Conservation (phyloP, 2,329 filamentous ascomycete genomes). For the Chaetoscypha palmicola region DNA sequence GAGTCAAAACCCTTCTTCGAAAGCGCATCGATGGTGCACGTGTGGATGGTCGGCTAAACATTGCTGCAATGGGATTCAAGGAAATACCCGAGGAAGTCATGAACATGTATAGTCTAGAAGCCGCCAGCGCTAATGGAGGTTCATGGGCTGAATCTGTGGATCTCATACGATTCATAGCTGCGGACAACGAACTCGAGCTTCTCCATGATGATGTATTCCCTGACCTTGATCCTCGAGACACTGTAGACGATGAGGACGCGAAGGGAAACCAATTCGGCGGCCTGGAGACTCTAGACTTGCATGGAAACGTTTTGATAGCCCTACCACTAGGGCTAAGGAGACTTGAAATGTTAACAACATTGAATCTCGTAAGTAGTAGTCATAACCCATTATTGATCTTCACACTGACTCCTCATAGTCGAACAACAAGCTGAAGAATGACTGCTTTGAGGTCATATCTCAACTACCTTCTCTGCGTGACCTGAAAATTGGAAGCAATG, state of each 20-base stretch:
- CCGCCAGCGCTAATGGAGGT: slow-evolving; percentile 52
- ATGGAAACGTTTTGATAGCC: slow-evolving; percentile 69
- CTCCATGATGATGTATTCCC: slow-evolving; percentile 74
- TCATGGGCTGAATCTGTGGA: slow-evolving; percentile 92
- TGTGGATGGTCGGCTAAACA: slow-evolving; percentile 75
- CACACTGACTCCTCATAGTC: slow-evolving; percentile 44
- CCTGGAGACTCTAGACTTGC: slow-evolving; percentile 74
- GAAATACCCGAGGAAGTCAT: slow-evolving; percentile 76
- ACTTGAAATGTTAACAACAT: slow-evolving; percentile 64
- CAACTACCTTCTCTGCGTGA: slow-evolving; percentile 69
- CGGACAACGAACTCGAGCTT: slow-evolving; percentile 78
- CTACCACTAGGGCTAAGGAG: slow-evolving; percentile 71
- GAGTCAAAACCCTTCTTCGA: slow-evolving; percentile 59
- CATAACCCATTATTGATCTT: background rate
- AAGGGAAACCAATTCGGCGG: slow-evolving; percentile 73
- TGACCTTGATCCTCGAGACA: slow-evolving; percentile 52
- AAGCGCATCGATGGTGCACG: slow-evolving; percentile 68
- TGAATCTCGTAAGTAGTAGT: slow-evolving; percentile 67
- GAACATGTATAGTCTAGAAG: slow-evolving; percentile 81
- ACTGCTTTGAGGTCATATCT: slow-evolving; percentile 63
- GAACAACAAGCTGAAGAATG: slow-evolving; percentile 71
- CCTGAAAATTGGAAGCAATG: slow-evolving; percentile 73
- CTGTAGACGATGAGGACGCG: slow-evolving; percentile 55
- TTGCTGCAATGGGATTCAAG: slow-evolving; percentile 74
- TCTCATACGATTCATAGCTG: slow-evolving; percentile 73